Conservation (phyloP, 176 grass and related monocot species). For the Sorghum bicolor region DNA sequence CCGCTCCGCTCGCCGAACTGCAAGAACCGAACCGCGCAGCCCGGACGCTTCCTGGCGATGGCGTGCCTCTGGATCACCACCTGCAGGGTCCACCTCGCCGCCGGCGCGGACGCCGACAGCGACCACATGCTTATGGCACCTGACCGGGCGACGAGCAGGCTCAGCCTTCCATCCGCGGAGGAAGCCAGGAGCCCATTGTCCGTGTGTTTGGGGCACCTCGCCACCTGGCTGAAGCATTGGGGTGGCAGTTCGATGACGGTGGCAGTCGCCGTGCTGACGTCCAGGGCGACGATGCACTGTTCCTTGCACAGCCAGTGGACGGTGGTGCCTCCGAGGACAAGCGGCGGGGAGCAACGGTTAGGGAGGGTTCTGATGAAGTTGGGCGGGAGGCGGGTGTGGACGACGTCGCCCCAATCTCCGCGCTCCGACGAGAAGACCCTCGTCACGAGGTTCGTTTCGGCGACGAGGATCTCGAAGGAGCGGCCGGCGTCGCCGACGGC, state of each 20-base stretch:
- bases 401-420: background rate
- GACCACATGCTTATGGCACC: background rate
- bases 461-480: conserved; percentile 20
- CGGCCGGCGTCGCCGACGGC: background rate
- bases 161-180: background rate
- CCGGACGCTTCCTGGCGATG: background rate
- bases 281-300: background rate
- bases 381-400: background rate
- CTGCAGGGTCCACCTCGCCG: background rate
- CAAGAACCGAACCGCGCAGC: background rate
- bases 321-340: background rate
- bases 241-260: background rate
- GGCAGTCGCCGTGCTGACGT: background rate
- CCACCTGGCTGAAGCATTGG: background rate
- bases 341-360: background rate
- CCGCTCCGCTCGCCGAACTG: conserved; percentile 18
- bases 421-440: background rate
- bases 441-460: background rate
- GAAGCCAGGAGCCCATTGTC: background rate
- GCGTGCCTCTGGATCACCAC: background rate
- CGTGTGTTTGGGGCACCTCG: background rate
- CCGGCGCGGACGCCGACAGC: too few relatives aligned
- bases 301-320: background rate
- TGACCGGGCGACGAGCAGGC: background rate
- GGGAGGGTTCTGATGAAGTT: background rate